phyloP scores from a whole-genome alignment of 2,329 filamentous ascomycete species.

The Cladophialophora carrionii region DNA sequence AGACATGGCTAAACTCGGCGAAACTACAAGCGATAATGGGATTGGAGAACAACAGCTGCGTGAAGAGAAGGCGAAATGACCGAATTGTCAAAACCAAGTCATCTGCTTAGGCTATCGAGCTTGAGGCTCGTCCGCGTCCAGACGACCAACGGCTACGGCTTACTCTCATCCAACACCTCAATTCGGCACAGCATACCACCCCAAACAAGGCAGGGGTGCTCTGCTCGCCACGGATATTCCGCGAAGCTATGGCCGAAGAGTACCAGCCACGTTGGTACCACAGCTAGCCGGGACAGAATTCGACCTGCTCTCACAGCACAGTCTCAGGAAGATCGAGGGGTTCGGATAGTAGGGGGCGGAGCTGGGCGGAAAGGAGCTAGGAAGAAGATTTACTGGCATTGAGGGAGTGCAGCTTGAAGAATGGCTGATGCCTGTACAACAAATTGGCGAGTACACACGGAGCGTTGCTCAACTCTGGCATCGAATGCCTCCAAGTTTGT shows the following conservation, averaged over 20 bases:
- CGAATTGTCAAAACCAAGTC: background rate
- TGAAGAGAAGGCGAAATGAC: slow-evolving; percentile 3
- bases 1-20: slow-evolving; percentile 12
- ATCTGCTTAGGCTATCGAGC: background rate
- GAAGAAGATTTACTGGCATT: background rate
- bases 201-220: background rate
- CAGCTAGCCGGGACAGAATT: background rate
- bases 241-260: background rate
- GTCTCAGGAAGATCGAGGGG: background rate
- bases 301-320: background rate
- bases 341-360: background rate
- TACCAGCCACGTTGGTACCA: background rate
- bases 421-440: background rate
- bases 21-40: background rate
- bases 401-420: background rate
- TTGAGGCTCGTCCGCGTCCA: background rate
- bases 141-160: background rate
- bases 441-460: background rate
- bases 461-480: background rate
- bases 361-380: background rate
- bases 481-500: background rate
- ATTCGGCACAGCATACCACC: background rate
- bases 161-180: background rate
- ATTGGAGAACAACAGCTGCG: background rate
- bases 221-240: background rate